phyloP scores from a whole-genome alignment of 768 basidiomycete species.

The Podaxis pistillaris region DNA sequence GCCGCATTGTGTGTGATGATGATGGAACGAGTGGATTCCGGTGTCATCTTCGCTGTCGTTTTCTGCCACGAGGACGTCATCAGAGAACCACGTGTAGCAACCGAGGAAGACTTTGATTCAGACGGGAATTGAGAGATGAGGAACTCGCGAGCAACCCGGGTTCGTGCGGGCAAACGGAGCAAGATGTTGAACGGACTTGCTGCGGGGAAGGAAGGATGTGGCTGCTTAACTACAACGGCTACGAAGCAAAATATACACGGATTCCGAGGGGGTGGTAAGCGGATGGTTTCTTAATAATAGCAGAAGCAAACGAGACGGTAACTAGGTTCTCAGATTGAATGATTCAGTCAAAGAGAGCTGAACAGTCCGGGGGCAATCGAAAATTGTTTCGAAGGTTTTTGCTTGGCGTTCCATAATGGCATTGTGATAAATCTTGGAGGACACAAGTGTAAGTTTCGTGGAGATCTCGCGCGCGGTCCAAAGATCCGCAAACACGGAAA shows the following conservation, averaged over 20 bases:
- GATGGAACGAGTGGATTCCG: neutral
- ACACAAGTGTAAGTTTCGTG: neutral
- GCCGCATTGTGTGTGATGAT: neutral
- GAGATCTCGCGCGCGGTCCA: neutral
- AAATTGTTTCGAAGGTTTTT: neutral
- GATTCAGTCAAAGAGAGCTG: neutral
- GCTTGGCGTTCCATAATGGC: neutral
- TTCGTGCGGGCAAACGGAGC: neutral
- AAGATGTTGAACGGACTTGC: neutral
- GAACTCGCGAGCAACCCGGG: neutral
- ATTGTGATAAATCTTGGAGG: neutral
- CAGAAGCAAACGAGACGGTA: neutral
- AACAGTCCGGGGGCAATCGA: neutral
- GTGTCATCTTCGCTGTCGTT: neutral
- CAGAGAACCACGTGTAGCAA: constrained; percentile 13
- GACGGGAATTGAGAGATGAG: neutral
- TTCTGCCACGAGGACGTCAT: constrained; percentile 11
- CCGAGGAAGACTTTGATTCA: neutral
- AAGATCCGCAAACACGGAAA: neutral
- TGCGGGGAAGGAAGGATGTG: neutral
- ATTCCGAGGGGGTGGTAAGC: constrained; percentile 5
- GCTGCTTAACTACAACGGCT: constrained; percentile 1
- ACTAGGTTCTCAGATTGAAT: neutral
- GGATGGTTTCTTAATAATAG: neutral
- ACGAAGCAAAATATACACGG: neutral